Percentiles rank a stretch among this genome's conserved stretches.
These are phyloP conservation scores for Geotrichum bryndzae DNA, from an alignment of 1,139 yeast species.

Conservation along the genomic window DNA sequence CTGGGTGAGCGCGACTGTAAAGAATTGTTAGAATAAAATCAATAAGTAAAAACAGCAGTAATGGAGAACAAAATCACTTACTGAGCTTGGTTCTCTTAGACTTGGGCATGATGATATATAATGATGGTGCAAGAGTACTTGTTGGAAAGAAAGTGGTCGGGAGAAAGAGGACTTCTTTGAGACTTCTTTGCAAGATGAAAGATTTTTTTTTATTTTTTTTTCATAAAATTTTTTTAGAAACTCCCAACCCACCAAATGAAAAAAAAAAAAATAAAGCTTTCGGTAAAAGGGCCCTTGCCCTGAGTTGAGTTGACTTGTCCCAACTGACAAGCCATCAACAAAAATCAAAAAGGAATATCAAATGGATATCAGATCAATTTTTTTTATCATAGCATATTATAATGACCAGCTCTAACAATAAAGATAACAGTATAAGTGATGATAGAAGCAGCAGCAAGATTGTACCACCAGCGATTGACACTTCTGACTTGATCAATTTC, in stretches of 20 bases:
- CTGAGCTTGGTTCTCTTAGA: constrained; percentile 66
- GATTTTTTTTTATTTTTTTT: background rate
- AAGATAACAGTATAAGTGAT: background rate
- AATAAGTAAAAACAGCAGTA: background rate
- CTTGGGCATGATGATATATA: constrained; percentile 64
- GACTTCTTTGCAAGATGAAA: background rate
- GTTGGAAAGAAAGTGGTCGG: background rate
- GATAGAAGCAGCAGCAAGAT: background rate
- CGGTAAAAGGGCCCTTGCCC: constrained; percentile 2
- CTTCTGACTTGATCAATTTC: constrained; percentile 13
- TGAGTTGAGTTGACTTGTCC: constrained; percentile 5
- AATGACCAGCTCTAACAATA: too few species aligned
- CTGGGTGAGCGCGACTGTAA: constrained; percentile 80
- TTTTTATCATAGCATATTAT: background rate
- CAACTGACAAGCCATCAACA: background rate
- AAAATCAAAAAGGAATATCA: too few species aligned
- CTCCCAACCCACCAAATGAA: constrained; percentile 12
- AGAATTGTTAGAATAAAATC: constrained; percentile 1
- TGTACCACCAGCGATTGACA: constrained; percentile 6
- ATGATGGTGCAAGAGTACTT: background rate
- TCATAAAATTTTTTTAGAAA: background rate
- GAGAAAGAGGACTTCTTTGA: background rate
- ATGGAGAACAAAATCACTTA: constrained; percentile 21
- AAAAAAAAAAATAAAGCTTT: too few species aligned
- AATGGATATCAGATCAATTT: too few species aligned